Conservation (phyloP, 306 rosid genomes). For the Nissolia schottii region DNA sequence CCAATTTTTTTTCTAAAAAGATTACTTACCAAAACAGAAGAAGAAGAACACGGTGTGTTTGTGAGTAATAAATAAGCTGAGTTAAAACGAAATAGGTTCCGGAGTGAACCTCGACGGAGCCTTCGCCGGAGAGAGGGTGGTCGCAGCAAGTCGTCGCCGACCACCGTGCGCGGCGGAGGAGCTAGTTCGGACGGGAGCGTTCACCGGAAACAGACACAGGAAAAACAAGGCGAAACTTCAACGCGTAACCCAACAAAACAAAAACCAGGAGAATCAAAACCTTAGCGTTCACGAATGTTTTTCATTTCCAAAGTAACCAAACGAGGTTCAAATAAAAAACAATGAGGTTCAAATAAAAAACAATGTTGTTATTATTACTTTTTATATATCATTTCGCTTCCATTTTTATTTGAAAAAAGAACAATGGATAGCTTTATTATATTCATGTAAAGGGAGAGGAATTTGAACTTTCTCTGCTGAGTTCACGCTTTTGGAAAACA, state of each 20-base stretch:
- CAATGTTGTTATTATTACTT: not conserved
- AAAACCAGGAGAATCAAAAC: not conserved
- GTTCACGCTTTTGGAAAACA: no score
- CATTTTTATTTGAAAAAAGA: not conserved
- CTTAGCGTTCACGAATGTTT: not conserved
- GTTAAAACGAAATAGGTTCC: constrained; percentile 6
- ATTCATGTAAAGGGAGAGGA: not conserved
- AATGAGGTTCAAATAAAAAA: not conserved
- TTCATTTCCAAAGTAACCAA: not conserved
- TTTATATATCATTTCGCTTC: no score
- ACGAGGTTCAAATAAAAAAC: not conserved
- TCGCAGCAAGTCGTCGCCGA: constrained; percentile 12
- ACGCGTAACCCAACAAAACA: constrained; percentile 12
- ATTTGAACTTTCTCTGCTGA: not conserved
- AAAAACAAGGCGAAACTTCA: not conserved
- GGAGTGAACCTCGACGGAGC: not conserved
- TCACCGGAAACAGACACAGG: not conserved
- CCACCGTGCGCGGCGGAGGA: constrained; percentile 24
- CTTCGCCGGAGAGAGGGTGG: not conserved
- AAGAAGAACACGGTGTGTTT: constrained; percentile 8
- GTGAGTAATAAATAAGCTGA: constrained; percentile 13
- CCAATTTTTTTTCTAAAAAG: no score
- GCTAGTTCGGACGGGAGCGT: not conserved
- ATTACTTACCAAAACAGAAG: constrained; percentile 18
- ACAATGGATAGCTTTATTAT: not conserved